Evolutionary conservation across 2,329 filamentous ascomycete genomes (phyloP), one percentile per base, ranked within the genome.

Genomic region (Erysiphe pulchra): DNA sequence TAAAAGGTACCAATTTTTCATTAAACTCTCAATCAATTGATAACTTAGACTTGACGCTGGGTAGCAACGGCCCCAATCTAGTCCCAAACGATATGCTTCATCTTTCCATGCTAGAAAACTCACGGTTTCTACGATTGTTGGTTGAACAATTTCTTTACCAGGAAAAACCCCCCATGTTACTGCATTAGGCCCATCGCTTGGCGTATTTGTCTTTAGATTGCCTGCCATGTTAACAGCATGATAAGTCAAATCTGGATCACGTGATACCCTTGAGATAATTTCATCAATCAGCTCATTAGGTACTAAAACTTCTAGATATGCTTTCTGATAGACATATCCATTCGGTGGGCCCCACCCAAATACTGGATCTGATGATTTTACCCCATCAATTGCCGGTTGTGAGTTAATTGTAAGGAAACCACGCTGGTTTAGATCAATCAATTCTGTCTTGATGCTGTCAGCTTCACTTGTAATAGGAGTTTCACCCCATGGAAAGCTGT

Each of bases 101-200:
- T 98, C 90, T 63, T 92, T 92, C 90, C 90, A 98, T 2, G 90
- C 90, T 46, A 98, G 67, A 71, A 98, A 98, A 60, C 83, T 92
- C 60, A 98, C 79, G 16, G 83, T 92, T 65, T 98, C 90, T 45
- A 98, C 90, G 55, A 98, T 94, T n/a, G 90, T 98, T 13, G 90
- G 90, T 62, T 98, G 90, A n/a, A 98, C 86, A 58, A 98, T 94
- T 62, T 98, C 90, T 61, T 95, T 92, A 48, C 90, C 90, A 0
- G 90, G 87, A 66, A 95, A 98, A 32, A 98, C 92, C 62, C 90
- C 90, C 90, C 90, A 98, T 1, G 90, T 98, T 44, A 98, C 82
- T n/a, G 90, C 90, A 56, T 98, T 98, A 34, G 90, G 90, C 6
- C 84, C 82, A 53, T 92, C 84, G 18, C 75, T 73, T 9, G 77